Evolutionary conservation across 2,329 filamentous ascomycete genomes (phyloP).

Genomic region (Bipolaris zeicola): DNA sequence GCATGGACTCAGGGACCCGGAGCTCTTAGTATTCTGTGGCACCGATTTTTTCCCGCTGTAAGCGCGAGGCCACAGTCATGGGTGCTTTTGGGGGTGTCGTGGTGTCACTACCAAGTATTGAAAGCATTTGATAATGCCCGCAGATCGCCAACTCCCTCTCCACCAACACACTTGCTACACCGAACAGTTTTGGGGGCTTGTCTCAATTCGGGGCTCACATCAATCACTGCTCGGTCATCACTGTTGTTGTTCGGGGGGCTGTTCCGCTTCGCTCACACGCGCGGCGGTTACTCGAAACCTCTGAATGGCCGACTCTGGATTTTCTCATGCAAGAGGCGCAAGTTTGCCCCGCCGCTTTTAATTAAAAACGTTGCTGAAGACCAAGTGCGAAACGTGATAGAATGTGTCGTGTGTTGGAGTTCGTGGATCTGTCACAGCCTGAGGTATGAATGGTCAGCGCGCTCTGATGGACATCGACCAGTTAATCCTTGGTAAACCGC

Average conservation of each 20-base stretch:
- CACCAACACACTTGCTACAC: slow-evolving; percentile 1
- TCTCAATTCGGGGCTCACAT: slow-evolving; percentile 9
- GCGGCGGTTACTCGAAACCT: slow-evolving; percentile 22
- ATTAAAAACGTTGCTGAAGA: slow-evolving; percentile 2
- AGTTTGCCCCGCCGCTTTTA: slow-evolving; percentile 12
- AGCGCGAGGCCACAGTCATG: slow-evolving; percentile 2
- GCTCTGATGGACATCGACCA: background rate
- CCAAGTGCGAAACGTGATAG: background rate
- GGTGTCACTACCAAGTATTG: slow-evolving; percentile 4
- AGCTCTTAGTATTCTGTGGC: background rate
- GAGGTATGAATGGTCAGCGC: slow-evolving; percentile 7
- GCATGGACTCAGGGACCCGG: background rate
- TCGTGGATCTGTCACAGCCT: slow-evolving; percentile 8
- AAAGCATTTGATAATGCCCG: slow-evolving; percentile 1
- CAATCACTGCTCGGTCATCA: background rate
- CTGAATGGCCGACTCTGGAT: slow-evolving; percentile 14
- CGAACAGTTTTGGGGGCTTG: slow-evolving; percentile 8
- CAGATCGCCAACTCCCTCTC: slow-evolving; percentile 9
- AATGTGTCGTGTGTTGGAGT: slow-evolving; percentile 3
- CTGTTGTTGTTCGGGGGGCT: slow-evolving; percentile 11
- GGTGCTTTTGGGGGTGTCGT: background rate
- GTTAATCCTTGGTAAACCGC: background rate
- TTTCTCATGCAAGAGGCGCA: slow-evolving; percentile 5
- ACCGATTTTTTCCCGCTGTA: background rate
- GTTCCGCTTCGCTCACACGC: slow-evolving; percentile 13